phyloP scores from a whole-genome alignment of 2,329 filamentous ascomycete species.

The Diplodia sapinea region DNA sequence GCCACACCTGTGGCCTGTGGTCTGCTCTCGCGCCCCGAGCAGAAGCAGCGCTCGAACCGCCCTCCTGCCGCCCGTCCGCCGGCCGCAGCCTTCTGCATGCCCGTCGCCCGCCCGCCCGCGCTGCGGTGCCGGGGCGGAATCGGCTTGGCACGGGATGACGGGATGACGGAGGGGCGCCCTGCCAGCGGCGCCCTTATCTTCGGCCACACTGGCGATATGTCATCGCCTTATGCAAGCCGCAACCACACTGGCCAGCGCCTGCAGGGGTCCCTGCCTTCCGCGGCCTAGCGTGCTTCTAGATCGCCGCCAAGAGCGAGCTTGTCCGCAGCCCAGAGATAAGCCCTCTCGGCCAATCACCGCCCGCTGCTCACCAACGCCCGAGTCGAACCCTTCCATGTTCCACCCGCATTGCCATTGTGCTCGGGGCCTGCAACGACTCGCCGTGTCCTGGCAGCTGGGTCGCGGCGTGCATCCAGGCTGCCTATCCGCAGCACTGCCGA shows the following conservation, averaged over 20 bases:
- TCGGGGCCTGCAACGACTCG: constrained; percentile 11
- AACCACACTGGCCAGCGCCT: constrained; percentile 10
- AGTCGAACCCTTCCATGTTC: not conserved
- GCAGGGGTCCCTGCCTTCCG: constrained; percentile 21
- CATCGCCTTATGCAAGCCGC: constrained; percentile 32
- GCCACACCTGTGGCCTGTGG: not conserved
- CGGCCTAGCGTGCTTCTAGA: constrained; percentile 18
- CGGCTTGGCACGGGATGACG: constrained; percentile 29
- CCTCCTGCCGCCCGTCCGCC: no score
- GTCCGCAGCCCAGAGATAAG: constrained; percentile 16
- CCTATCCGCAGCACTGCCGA: not conserved
- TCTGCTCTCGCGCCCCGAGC: no score
- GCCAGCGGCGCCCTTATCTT: constrained; percentile 27
- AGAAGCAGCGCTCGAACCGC: not conserved
- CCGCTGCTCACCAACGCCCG: not conserved
- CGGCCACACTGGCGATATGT: constrained; percentile 25
- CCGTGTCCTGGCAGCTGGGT: constrained; percentile 10
- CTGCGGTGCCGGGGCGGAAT: constrained; percentile 12
- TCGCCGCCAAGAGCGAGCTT: constrained; percentile 25
- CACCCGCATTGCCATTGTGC: not conserved
- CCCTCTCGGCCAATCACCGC: constrained; percentile 17
- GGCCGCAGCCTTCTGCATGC: not conserved
- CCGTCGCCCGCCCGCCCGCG: not conserved
- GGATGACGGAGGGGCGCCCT: constrained; percentile 22
- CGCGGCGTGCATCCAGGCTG: constrained; percentile 8